Evolutionary conservation across 1,139 yeast species (phyloP).

Genomic region (Geotrichum restrictum): DNA sequence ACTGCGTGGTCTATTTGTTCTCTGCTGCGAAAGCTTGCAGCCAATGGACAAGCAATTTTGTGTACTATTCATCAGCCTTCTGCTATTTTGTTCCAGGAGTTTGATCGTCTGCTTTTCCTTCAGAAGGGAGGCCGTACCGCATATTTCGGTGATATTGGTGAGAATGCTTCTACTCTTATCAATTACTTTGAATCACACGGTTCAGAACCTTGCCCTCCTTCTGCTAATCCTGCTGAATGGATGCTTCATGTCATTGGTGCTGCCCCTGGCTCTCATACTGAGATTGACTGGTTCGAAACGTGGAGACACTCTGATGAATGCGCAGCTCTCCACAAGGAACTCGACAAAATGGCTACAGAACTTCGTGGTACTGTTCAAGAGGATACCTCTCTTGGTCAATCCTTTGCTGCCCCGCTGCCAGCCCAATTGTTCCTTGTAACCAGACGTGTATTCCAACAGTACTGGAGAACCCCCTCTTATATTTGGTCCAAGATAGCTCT

Average conservation of each 20-base stretch:
- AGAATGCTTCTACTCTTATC: constrained; percentile 56
- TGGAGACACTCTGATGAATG: constrained; percentile 62
- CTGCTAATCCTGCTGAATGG: constrained; percentile 81
- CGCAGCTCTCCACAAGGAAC: constrained; percentile 39
- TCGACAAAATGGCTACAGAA: constrained; percentile 29
- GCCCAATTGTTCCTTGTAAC: constrained; percentile 53
- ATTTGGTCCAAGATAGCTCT: constrained; percentile 63
- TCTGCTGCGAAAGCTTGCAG: constrained; percentile 68
- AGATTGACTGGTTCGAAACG: constrained; percentile 59
- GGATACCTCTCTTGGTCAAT: constrained; percentile 7
- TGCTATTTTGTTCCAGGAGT: constrained; percentile 69
- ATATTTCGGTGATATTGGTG: constrained; percentile 76
- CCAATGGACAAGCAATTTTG: constrained; percentile 76
- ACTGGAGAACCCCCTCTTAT: constrained; percentile 74
- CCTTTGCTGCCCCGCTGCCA: constrained; percentile 44
- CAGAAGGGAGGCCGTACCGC: constrained; percentile 75
- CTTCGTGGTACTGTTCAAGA: constrained; percentile 24
- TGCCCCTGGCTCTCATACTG: constrained; percentile 70
- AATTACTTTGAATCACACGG: constrained; percentile 68
- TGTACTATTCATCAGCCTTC: constrained; percentile 86
- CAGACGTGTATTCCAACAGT: constrained; percentile 52
- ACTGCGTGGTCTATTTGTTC: constrained; percentile 85
- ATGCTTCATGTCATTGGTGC: constrained; percentile 78
- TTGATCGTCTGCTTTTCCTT: constrained; percentile 68
- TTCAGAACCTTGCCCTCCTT: constrained; percentile 59